Evolutionary conservation across 495 filamentous ascomycete genomes (phyloP).

Genomic region (Neurospora sp.): DNA sequence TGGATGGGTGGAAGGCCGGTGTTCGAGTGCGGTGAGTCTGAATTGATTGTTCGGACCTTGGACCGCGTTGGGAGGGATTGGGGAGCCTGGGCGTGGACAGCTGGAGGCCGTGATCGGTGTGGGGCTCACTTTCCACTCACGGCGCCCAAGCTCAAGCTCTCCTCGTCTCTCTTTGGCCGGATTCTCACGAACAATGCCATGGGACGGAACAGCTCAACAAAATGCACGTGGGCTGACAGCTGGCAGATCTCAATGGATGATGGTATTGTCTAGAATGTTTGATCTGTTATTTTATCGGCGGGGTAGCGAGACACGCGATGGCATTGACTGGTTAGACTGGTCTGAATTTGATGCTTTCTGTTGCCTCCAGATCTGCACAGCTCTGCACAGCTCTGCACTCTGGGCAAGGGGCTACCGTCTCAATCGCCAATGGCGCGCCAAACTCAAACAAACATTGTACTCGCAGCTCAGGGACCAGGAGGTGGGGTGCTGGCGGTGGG

Average conservation of each 20-base stretch:
- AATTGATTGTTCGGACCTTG: conserved; percentile 5
- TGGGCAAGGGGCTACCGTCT: not conserved
- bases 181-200: not conserved
- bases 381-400: not conserved
- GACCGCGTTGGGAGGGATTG: not conserved
- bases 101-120: conserved; percentile 18
- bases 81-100: not conserved
- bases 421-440: not conserved
- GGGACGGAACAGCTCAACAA: not conserved
- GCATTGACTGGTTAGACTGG: not conserved
- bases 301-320: not conserved
- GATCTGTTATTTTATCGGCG: not conserved
- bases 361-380: not conserved
- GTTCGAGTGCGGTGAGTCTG: conserved; percentile 5
- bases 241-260: not conserved
- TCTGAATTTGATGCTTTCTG: not conserved
- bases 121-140: conserved; percentile 10
- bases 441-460: not conserved
- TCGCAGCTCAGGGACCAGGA: not conserved
- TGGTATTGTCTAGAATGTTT: not conserved
- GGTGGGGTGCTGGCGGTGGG: not conserved
- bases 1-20: conserved; percentile 2
- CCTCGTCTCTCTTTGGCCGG: not conserved
- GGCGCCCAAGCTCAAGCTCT: conserved; percentile 11
- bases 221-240: not conserved